Evolutionary conservation across 2,329 filamentous ascomycete genomes (phyloP), one percentile per base, ranked within the genome.

Genomic region (Hypoxylon sp.): DNA sequence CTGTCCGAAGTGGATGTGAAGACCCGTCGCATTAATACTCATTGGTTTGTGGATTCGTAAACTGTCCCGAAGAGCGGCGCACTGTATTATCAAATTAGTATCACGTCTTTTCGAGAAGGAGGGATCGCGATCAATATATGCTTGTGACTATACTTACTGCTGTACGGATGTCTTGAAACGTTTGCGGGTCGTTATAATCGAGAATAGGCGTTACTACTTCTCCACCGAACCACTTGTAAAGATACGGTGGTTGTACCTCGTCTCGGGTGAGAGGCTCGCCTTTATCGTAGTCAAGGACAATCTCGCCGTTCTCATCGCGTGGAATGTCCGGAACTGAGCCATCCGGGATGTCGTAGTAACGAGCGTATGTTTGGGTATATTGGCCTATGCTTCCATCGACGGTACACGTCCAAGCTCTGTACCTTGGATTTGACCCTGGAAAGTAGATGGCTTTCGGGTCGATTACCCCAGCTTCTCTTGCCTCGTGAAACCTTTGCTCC

Each of bases 1-100:
- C 29, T 73, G 68, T 2, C 73, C 73, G 11, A 75, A 55, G 17
- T 76, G 72, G 5, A 76, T 24, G 17, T 76, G 73, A 1, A 75
- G 24, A 1, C 73, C 73, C 1, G 27, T 48, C 0, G 6, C 3
- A 2, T 65, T 13, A 0, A 1, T 0, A 0, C 8, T 1, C 47
- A 66, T 59, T 0, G 74, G 74, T 55, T 75, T 75, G 27, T 75
- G 73, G 21, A 76, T 67, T 19, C 73, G 66, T 1, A 72, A 56
- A 24, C 17, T 10, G n/a, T 68, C 27, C 37, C 73, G 69, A 8
- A 76, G 44, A n/a, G 58, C 24, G 5, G 6, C 17, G 31, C 70
- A 72, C 67, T 70, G 13, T 21, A 24, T 39, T 27, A 62, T 17
- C 17, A 21, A 37, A 35, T 69, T 57, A 69, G 62, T 15, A 10